Conservation (phyloP, 139 green algal genomes). For the Micromonas commoda region DNA sequence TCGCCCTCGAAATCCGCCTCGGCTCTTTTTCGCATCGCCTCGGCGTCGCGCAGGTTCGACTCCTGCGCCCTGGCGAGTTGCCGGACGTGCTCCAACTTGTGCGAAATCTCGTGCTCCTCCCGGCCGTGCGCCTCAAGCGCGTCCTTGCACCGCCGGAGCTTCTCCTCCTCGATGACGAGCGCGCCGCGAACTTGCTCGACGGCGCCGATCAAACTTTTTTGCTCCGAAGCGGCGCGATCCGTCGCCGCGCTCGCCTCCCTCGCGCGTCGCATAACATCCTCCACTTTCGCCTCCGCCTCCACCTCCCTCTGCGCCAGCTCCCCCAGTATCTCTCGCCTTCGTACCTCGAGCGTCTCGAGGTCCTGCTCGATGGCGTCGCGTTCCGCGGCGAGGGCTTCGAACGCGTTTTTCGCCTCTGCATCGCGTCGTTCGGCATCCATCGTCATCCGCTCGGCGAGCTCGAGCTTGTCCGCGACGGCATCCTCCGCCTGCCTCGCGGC, state of each 20-base stretch:
- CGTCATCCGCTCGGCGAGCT: not conserved
- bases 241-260: not conserved
- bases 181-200: not conserved
- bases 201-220: not conserved
- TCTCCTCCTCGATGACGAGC: not conserved
- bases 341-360: not conserved
- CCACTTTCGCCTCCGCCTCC: not conserved
- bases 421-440: not conserved
- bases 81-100: not conserved
- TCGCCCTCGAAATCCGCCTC: not conserved
- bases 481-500: not conserved
- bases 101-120: not conserved
- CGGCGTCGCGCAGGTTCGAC: not conserved
- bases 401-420: not conserved
- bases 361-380: not conserved
- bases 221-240: not conserved
- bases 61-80: not conserved
- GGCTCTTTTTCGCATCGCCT: not conserved
- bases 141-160: not conserved
- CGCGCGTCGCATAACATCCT: no score
- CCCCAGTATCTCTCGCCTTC: not conserved
- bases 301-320: constrained; percentile 1
- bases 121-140: not conserved
- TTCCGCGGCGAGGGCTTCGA: not conserved
- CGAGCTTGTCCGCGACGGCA: not conserved